Base-by-base conservation (phyloP, 1,284 basidiomycete genomes). In the Ganoderma sp. region DNA sequence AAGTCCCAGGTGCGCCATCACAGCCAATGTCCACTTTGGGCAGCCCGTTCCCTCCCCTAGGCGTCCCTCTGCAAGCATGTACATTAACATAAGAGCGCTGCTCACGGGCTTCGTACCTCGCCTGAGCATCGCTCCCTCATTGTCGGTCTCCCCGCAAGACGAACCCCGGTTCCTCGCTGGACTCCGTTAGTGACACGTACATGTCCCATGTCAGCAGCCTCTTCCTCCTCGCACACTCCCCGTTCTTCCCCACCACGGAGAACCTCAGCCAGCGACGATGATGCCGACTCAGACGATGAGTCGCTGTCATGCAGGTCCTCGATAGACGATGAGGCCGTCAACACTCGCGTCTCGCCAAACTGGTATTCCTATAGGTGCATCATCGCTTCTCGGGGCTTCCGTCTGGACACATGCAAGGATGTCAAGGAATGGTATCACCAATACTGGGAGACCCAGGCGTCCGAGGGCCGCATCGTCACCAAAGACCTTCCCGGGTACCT, bases 391-490 rank as follows among this genome's bases (percentile, higher is more conserved):
- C 82, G 83, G 60, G 90, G 89, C 8, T 87, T 87, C 75, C 84
- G 82, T 57, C 85, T 92, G 1, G 90, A 92, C 71, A 92, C 90
- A 22, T 85, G 86, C 57, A 82, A 83, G 63, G 90, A 91, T 73
- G 90, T 89, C 43, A 88, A 84, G 73, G 79, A 81, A 14, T 87
- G 83, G 75, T 90, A 89, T 73, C 79, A 80, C 63, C 78, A 79
- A 34, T 78, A 79, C 63, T 78, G 78, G 76, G 75, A 78, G 61
- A 65, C 71, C 39, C 65, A 75, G 64, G 65, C 74, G 59, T 70
- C 75, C 14, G 69, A 78, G 43, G 76, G 76, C 10, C 64, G 68
- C 41, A n/a, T 69, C 5, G 66, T 76, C 15, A 69, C 75, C 50
- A 68, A 73, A 45, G 75, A 79, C 64, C 74, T 75, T n/a, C 77